These are phyloP conservation scores for Hypoxylon rubiginosum DNA, from an alignment of 2,329 filamentous ascomycete species.

Conservation along the genomic window DNA sequence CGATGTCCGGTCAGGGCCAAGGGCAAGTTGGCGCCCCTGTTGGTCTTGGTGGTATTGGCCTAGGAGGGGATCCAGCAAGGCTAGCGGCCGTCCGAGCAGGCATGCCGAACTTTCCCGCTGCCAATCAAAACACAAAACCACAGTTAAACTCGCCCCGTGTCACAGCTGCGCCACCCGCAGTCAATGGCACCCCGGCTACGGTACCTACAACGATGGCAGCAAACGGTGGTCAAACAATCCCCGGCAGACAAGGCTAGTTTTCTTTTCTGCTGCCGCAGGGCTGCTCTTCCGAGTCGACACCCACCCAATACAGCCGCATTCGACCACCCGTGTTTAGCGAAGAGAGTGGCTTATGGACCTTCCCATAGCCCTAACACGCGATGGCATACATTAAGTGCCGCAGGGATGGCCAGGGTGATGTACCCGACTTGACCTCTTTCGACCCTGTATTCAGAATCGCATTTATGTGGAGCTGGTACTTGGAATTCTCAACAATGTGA, in stretches of 20 bases:
- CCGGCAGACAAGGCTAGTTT: conserved; percentile 46
- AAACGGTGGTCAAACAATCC: conserved; percentile 39
- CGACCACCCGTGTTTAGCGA: background rate
- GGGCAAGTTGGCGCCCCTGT: conserved; percentile 50
- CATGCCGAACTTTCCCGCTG: conserved; percentile 45
- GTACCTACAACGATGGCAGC: conserved; percentile 27
- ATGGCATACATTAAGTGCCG: background rate
- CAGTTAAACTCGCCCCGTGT: conserved; percentile 41
- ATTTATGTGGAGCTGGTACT: background rate
- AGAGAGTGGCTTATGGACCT: background rate
- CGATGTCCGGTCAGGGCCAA: conserved; percentile 43
- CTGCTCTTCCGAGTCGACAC: background rate
- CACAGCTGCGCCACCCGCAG: conserved; percentile 31
- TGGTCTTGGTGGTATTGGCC: conserved; percentile 50
- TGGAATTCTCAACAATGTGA: background rate
- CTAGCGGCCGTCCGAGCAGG: conserved; percentile 43
- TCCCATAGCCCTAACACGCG: background rate
- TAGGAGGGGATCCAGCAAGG: conserved; percentile 47
- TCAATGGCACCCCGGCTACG: conserved; percentile 46
- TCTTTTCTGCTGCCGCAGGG: conserved; percentile 29
- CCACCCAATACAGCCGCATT: background rate
- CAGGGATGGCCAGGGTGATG: background rate
- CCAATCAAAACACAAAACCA: conserved; percentile 48
- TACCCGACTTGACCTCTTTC: background rate
- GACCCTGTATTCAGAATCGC: background rate